These are phyloP conservation scores for Phytophthora hibernalis DNA, from an alignment of 352 stramenopile species.

Conservation along the genomic window DNA sequence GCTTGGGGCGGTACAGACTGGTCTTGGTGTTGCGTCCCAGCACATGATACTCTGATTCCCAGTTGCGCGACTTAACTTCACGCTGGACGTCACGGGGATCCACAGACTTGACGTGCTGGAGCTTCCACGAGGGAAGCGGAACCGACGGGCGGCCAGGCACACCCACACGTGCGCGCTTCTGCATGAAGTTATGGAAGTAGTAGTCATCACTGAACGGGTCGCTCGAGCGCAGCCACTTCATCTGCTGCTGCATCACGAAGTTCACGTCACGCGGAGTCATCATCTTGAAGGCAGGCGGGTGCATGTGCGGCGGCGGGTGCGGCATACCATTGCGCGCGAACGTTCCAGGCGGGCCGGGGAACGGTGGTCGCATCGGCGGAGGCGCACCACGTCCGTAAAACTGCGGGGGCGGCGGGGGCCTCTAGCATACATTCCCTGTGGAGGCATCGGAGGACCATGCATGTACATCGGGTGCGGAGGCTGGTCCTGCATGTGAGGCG, in stretches of 20 bases:
- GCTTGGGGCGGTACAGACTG: constrained; percentile 81
- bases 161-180: constrained; percentile 67
- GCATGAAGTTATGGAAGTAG: constrained; percentile 87
- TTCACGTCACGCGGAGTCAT: constrained; percentile 88
- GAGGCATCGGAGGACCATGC: constrained; percentile 41
- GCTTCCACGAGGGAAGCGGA: constrained; percentile 82
- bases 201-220: constrained; percentile 91
- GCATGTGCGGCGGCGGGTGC: constrained; percentile 46
- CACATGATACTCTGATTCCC: constrained; percentile 77
- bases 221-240: constrained; percentile 87
- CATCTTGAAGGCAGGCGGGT: constrained; percentile 74
- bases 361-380: constrained; percentile 37
- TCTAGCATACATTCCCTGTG: constrained; percentile 48
- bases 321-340: constrained; percentile 29
- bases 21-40: constrained; percentile 81
- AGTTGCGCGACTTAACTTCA: constrained; percentile 73
- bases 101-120: constrained; percentile 85
- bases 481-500: constrained; percentile 46
- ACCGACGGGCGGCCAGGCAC: constrained; percentile 43
- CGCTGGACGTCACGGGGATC: constrained; percentile 66
- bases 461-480: constrained; percentile 45
- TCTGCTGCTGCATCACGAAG: constrained; percentile 86
- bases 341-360: constrained; percentile 27
- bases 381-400: constrained; percentile 34
- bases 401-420: constrained; percentile 31